Percentiles rank a stretch among this genome's conserved stretches.
These are phyloP conservation scores for Cryptococcus sp. DNA, from an alignment of 1,284 basidiomycete genomes.

Conservation along the genomic window DNA sequence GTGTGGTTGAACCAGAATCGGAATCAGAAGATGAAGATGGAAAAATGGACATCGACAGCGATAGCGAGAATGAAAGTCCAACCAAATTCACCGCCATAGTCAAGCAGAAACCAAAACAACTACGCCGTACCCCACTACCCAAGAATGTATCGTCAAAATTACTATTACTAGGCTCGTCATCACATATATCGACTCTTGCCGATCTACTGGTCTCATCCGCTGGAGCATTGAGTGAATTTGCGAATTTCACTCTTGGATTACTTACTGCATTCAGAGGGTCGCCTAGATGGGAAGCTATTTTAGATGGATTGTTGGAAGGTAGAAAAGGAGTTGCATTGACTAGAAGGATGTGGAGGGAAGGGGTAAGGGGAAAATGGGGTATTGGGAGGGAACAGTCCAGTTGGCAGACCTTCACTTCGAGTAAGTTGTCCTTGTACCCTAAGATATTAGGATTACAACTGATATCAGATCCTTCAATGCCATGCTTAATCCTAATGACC, in stretches of 20 bases:
- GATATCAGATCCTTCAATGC: constrained; percentile 50
- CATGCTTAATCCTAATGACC: constrained; percentile 70
- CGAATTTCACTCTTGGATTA: constrained; percentile 41
- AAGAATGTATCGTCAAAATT: constrained; percentile 29
- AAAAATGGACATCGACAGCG: not conserved
- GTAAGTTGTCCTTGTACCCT: constrained; percentile 27
- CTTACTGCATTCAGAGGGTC: constrained; percentile 55
- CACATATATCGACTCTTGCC: constrained; percentile 28
- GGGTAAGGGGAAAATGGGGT: constrained; percentile 57
- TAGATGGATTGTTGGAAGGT: constrained; percentile 46
- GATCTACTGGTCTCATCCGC: constrained; percentile 15
- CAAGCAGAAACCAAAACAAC: not conserved
- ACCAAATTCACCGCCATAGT: not conserved
- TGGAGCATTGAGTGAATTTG: constrained; percentile 23
- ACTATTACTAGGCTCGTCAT: constrained; percentile 25
- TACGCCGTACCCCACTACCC: constrained; percentile 19
- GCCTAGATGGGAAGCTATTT: constrained; percentile 52
- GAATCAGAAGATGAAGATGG: constrained; percentile 20
- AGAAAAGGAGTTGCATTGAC: constrained; percentile 52
- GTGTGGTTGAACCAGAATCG: constrained; percentile 13
- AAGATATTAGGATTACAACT: constrained; percentile 28
- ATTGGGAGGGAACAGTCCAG: constrained; percentile 44
- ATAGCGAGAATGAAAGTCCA: not conserved
- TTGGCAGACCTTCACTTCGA: constrained; percentile 52
- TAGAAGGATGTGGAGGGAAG: constrained; percentile 67